Evolutionary conservation across 345 rosid genomes (phyloP).

Genomic region (Laguncularia racemosa): DNA sequence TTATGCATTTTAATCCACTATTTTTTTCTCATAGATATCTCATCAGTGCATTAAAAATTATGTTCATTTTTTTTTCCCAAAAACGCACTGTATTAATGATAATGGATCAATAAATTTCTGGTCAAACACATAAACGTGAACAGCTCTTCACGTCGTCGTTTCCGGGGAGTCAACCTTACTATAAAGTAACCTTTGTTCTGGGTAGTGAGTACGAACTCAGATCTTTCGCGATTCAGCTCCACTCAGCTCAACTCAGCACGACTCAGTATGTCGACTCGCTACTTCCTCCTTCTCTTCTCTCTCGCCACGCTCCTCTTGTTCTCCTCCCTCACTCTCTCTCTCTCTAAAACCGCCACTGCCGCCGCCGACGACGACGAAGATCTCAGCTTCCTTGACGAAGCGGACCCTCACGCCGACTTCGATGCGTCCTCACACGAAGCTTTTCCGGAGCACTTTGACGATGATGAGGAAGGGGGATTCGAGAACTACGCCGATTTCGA

Average conservation of each 20-base stretch:
- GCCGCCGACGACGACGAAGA: constrained; percentile 16
- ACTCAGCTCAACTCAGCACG: neutral
- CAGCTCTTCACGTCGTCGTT: too few species aligned
- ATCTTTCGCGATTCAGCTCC: constrained; percentile 3
- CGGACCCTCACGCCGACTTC: constrained; percentile 2
- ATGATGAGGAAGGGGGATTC: constrained; percentile 31
- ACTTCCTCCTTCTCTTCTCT: constrained; percentile 23
- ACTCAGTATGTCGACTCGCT: constrained; percentile 36
- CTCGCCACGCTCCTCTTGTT: constrained; percentile 11
- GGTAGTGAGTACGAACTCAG: constrained; percentile 1
- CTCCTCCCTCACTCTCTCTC: constrained; percentile 8
- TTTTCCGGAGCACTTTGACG: neutral
- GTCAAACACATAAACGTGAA: too few species aligned
- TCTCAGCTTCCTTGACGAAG: constrained; percentile 21
- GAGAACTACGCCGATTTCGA: constrained; percentile 58
- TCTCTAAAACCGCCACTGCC: neutral
- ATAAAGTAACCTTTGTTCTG: neutral
- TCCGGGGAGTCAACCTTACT: too few species aligned
- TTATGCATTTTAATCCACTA: too few species aligned
- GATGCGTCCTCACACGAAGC: neutral
- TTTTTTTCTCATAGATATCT: too few species aligned
- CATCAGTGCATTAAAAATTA: too few species aligned
- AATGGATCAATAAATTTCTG: too few species aligned
- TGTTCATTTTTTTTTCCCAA: too few species aligned
- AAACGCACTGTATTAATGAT: too few species aligned